Base-by-base conservation (phyloP, 2,329 filamentous ascomycete species). In the Colletotrichum sp. region DNA sequence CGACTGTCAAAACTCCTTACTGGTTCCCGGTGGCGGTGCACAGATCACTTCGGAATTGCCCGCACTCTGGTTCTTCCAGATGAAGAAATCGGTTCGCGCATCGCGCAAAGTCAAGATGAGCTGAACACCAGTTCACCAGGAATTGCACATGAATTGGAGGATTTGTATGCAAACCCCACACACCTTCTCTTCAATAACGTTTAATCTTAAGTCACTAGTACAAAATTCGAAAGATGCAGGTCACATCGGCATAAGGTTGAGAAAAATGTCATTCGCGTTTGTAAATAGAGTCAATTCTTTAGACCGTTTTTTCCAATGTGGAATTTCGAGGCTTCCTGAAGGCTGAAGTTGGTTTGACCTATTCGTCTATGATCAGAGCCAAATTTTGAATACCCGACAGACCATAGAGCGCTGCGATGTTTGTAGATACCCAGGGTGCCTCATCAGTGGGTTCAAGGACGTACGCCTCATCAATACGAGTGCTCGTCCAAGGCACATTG, bases 371-470 rank as follows among this genome's bases (percentile, higher is more conserved):
- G 71, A 86, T 81, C 36, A 86, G 79, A 4, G 89, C 89, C 78
- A 93, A 77, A 69, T 90, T 88, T 79, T 90, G 88, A 75, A 93
- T 92, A 0, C 86, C 89, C 2, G 90, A 88, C 62, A 92, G 77
- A 1, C 91, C 91, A 80, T 92, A 93, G 73, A 90, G 85, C 0
- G 90, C 89, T 10, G 87, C 85, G 49, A 88, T 89, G 78, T 92
- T 92, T 0, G 91, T 92, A 3, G 87, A 86, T 1, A 93, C 78
- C 90, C 91, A 93, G 0, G 84, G 80, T 0, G 90, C 90, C 81
- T 93, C 90, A 21, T 91, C 88, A 0, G 91, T 85, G 0, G 87
- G 85, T 5, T 84, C 79, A 10, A 91, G 78, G 2, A 88, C 88
- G 7, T 82, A 81, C 60, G 86, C 87, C 0, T 87, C 88, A 10